Evolutionary conservation across 148 eudicot genomes (phyloP), one percentile per base, ranked within the genome.

Genomic region (Chenopodium formosanum): DNA sequence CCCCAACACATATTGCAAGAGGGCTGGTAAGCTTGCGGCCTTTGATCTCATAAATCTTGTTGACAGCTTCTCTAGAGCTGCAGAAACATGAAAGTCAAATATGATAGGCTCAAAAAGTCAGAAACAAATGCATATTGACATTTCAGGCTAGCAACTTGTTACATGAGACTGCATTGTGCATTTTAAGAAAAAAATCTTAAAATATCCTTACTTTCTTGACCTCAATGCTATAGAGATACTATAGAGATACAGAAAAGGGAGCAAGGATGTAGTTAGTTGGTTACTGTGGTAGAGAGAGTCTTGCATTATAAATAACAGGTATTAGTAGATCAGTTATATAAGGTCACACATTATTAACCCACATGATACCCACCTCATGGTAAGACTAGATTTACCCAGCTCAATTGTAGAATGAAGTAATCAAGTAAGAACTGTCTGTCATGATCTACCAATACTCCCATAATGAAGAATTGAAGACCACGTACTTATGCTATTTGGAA

Each of bases 1-100:
- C 98, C 47, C 95, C 99, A 34, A 96, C 98, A 84, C 99, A 94
- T 76, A 96, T 94, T 72, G 99, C 99, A 32, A 94, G 92, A 23
- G 98, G 99, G 73, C 92, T 91, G 23, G 99, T 96, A 76, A 79
- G 88, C 78, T 91, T 86, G 72, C 98, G 95, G 71, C 98, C 99
- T 89, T 96, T 96, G 68, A 94, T 96, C 82, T 92, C 93, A 79
- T 94, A 96, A n/a, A 92, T 96, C 86, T 87, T 82, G 80, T 90
- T 80, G 79, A 96, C 91, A 60, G 99, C 99, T 64, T 89, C 97
- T 73, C 78, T 78, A 65, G 98, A 96, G 81, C 99, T 95, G 90
- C 89, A 88, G 53, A 22, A 88, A 37, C 31, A 74, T 79, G 75
- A 80, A 81, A 68, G 23, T 86, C 66, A 32, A 16, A 73, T 77